Percentiles rank a stretch among this genome's conserved stretches.
These are phyloP conservation scores for Lupinus albus DNA, from an alignment of 306 rosid genomes.

Conservation along the genomic window DNA sequence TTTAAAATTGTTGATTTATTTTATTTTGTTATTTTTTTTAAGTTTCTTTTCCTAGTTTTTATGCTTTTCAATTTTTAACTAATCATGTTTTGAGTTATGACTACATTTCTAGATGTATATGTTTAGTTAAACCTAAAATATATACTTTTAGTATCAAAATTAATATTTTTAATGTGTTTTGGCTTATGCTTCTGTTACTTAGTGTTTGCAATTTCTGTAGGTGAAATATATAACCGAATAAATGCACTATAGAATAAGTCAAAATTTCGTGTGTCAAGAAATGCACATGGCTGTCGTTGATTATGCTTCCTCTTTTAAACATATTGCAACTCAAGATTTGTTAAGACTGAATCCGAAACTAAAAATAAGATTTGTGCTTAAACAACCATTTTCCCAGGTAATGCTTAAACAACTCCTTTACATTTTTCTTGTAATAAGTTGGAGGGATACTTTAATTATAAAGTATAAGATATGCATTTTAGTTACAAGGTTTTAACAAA, in stretches of 20 bases:
- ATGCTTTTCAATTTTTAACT: too few relatives aligned
- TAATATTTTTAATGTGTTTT: constrained; percentile 8
- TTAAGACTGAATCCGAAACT: not conserved
- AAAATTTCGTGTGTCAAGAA: constrained; percentile 16
- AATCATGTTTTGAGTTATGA: too few relatives aligned
- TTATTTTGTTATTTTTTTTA: too few relatives aligned
- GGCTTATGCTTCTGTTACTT: constrained; percentile 31
- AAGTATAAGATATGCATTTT: too few relatives aligned
- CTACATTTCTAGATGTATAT: too few relatives aligned
- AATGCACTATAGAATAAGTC: constrained; percentile 38
- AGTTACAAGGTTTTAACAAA: too few relatives aligned
- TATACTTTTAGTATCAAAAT: too few relatives aligned
- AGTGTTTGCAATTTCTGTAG: constrained; percentile 31
- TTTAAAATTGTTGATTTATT: too few relatives aligned
- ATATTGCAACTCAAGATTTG: not conserved
- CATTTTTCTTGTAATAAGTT: too few relatives aligned
- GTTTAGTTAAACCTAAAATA: too few relatives aligned
- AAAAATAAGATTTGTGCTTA: not conserved
- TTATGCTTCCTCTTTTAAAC: not conserved
- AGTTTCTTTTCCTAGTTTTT: too few relatives aligned
- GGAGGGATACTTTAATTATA: too few relatives aligned
- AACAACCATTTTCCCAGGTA: not conserved
- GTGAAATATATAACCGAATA: constrained; percentile 34
- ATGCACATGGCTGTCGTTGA: constrained; percentile 7
- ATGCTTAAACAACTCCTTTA: not conserved